Percentiles rank a stretch among this genome's conserved stretches.
These are phyloP conservation scores for Claviceps sp. DNA, from an alignment of 2,329 filamentous ascomycete species.

Conservation along the genomic window DNA sequence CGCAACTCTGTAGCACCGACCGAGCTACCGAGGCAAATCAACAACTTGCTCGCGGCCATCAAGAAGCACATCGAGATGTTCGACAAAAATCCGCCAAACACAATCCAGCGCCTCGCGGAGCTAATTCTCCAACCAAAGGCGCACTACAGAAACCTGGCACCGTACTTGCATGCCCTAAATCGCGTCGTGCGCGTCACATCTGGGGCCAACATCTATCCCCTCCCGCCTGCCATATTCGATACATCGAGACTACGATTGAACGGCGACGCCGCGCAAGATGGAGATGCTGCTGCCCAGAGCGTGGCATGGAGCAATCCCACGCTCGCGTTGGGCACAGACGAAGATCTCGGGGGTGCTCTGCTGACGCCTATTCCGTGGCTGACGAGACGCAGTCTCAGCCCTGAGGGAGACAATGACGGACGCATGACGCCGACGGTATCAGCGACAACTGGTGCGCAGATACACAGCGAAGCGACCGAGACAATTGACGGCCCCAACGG, in stretches of 20 bases:
- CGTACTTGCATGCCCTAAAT: slow-evolving; percentile 84
- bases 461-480: slow-evolving; percentile 62
- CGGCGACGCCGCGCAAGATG: slow-evolving; percentile 28
- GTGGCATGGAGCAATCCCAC: slow-evolving; percentile 36
- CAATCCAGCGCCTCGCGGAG: slow-evolving; percentile 82
- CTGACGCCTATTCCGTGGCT: slow-evolving; percentile 94
- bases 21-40: slow-evolving; percentile 49
- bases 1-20: slow-evolving; percentile 20
- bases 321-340: slow-evolving; percentile 60
- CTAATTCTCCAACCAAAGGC: slow-evolving; percentile 62
- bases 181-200: slow-evolving; percentile 85
- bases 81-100: slow-evolving; percentile 67
- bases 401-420: slow-evolving; percentile 7
- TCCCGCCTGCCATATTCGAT: slow-evolving; percentile 54
- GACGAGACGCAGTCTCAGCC: slow-evolving; percentile 23
- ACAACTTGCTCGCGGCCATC: slow-evolving; percentile 48
- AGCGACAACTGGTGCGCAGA: slow-evolving; percentile 22
- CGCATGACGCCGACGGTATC: slow-evolving; percentile 6
- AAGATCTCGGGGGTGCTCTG: slow-evolving; percentile 77
- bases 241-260: slow-evolving; percentile 46
- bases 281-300: slow-evolving; percentile 14
- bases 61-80: slow-evolving; percentile 55
- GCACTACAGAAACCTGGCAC: slow-evolving; percentile 69
- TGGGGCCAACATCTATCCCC: slow-evolving; percentile 64
- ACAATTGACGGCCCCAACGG: slow-evolving; percentile 74